phyloP scores from a whole-genome alignment of 75 land plant species.

The Ceratopteris richardii region DNA sequence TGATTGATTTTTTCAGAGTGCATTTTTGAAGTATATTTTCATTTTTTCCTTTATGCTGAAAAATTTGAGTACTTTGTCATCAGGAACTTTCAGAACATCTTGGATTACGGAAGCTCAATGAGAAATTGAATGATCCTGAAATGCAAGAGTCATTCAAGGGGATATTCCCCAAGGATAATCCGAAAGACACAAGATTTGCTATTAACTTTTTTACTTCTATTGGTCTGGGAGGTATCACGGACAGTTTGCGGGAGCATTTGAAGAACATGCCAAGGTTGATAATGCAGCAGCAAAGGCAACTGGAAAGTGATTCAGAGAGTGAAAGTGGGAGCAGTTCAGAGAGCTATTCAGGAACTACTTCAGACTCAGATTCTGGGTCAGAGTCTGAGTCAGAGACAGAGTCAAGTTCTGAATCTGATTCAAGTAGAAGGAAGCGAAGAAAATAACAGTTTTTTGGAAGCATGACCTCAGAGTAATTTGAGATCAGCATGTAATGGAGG shows the following conservation, averaged over 20 bases:
- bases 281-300: conserved; percentile 69
- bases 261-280: conserved; percentile 87
- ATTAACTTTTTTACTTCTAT: conserved; percentile 91
- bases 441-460: too few species aligned
- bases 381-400: conserved; percentile 15
- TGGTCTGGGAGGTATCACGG: conserved; percentile 92
- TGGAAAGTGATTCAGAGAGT: conserved; percentile 30
- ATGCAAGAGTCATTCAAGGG: conserved; percentile 81
- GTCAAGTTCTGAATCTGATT: background rate
- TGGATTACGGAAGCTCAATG: conserved; percentile 70
- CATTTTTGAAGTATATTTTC: too few species aligned
- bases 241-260: conserved; percentile 68
- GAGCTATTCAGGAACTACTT: conserved; percentile 9
- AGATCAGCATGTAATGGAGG: too few species aligned
- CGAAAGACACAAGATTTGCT: conserved; percentile 70
- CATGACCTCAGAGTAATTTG: too few species aligned
- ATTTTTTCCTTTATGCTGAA: too few species aligned
- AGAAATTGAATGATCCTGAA: conserved; percentile 58
- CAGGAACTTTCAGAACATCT: conserved; percentile 78
- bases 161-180: conserved; percentile 75
- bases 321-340: conserved; percentile 8
- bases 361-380: conserved; percentile 12
- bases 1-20: too few species aligned
- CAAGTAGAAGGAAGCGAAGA: background rate
- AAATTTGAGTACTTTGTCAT: too few species aligned